A percentile compares a stretch with the other conserved stretches of the same genome.
phyloP scores from a whole-genome alignment of 2,329 filamentous ascomycete genomes.

The Botrytis byssoidea region DNA sequence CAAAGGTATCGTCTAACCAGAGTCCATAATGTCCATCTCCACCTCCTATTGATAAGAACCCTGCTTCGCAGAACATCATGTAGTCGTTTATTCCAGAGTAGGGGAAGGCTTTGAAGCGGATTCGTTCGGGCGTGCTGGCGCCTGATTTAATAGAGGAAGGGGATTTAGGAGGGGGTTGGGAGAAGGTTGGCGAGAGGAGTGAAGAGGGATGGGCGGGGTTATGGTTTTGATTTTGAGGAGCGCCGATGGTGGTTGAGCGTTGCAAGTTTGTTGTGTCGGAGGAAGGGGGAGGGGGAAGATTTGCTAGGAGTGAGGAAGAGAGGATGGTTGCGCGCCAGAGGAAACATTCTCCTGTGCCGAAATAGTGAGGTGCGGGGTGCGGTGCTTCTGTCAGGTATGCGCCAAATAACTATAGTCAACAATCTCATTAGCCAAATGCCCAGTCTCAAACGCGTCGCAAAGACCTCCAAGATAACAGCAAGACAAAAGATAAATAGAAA shows the following conservation, averaged over 20 bases:
- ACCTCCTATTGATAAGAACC: slow-evolving; percentile 83
- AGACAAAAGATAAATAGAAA: background rate
- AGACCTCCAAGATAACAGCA: background rate
- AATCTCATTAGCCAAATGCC: background rate
- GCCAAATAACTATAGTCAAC: slow-evolving; percentile 68
- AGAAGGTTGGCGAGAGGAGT: slow-evolving; percentile 30
- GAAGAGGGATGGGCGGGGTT: slow-evolving; percentile 18
- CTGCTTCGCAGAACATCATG: slow-evolving; percentile 86
- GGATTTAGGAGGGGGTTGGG: slow-evolving; percentile 30
- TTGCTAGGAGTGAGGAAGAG: slow-evolving; percentile 45
- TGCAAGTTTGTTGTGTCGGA: slow-evolving; percentile 61
- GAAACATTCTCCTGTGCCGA: slow-evolving; percentile 94
- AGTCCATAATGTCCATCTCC: slow-evolving; percentile 88
- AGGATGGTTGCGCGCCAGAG: slow-evolving; percentile 76
- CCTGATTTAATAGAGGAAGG: slow-evolving; percentile 30
- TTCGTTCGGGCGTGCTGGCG: slow-evolving; percentile 64
- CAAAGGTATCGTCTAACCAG: slow-evolving; percentile 86
- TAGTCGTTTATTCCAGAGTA: slow-evolving; percentile 97
- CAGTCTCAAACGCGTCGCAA: background rate
- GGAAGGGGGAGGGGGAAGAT: slow-evolving; percentile 66
- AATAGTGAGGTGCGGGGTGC: slow-evolving; percentile 79
- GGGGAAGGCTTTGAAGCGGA: slow-evolving; percentile 95
- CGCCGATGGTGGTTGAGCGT: slow-evolving; percentile 58
- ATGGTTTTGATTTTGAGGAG: slow-evolving; percentile 15
- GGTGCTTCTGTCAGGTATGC: slow-evolving; percentile 91